A percentile compares a stretch with the other conserved stretches of the same genome.
These are phyloP conservation scores for Sporothrix protearum DNA, from an alignment of 2,329 filamentous ascomycete genomes.

Conservation along the genomic window DNA sequence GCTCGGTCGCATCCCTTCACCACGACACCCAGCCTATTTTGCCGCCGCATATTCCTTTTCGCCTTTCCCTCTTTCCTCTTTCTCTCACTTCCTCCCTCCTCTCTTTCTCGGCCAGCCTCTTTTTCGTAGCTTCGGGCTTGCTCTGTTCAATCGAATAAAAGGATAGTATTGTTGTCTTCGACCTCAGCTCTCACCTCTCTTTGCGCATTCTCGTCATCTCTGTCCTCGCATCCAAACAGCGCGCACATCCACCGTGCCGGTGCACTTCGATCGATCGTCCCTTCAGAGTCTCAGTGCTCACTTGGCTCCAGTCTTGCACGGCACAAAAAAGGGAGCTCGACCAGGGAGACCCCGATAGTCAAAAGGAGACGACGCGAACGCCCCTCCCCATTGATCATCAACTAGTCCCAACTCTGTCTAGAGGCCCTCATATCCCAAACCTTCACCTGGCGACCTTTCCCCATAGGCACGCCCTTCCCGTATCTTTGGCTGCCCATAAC, in stretches of 20 bases:
- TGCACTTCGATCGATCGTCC: background rate
- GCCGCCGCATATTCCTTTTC: background rate
- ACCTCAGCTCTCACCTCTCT: background rate
- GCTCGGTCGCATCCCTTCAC: background rate
- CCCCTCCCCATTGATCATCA: constrained; percentile 27
- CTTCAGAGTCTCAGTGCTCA: constrained; percentile 11
- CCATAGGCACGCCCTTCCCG: constrained; percentile 25
- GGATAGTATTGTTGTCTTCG: background rate
- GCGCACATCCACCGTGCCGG: too few relatives aligned
- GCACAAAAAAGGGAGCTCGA: constrained; percentile 9
- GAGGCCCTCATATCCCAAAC: constrained; percentile 22
- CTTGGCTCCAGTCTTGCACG: background rate
- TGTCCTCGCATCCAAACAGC: too few relatives aligned
- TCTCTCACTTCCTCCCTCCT: background rate
- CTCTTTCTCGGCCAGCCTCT: background rate
- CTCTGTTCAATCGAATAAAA: background rate
- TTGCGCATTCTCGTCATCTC: background rate
- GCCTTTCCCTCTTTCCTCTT: background rate
- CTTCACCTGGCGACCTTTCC: constrained; percentile 28
- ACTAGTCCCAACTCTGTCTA: constrained; percentile 29
- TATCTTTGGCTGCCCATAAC: constrained; percentile 21
- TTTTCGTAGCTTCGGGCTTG: background rate
- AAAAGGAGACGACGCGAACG: constrained; percentile 11
- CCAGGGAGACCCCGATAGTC: constrained; percentile 16
- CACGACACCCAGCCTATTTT: background rate